A percentile compares a stretch with the other conserved stretches of the same genome.
Conservation (phyloP, 306 rosid species). For the Senna tora region DNA sequence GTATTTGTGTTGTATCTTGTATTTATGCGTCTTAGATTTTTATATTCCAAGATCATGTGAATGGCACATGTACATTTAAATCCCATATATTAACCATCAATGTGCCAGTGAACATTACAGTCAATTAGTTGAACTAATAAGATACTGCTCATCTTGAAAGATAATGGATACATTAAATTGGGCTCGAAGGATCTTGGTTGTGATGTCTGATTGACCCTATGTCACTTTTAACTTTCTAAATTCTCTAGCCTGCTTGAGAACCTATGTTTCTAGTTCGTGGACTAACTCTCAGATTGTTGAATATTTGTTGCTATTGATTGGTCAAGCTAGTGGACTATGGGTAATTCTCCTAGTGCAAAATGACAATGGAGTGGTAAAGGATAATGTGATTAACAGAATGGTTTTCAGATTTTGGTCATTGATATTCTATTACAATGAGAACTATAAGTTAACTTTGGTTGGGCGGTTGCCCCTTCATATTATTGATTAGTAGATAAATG, state of each 20-base stretch:
- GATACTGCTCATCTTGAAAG: neutral
- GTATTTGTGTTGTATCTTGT: too few relatives aligned
- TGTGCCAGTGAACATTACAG: neutral
- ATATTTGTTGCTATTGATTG: neutral
- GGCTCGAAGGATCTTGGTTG: neutral
- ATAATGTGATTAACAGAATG: too few relatives aligned
- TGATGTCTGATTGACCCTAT: neutral
- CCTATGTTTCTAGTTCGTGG: neutral
- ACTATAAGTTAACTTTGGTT: neutral
- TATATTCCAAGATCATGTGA: neutral
- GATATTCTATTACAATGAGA: neutral
- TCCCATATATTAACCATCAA: neutral
- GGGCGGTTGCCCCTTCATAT: slow-evolving; percentile 3
- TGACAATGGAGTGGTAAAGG: too few relatives aligned
- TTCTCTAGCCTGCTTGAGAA: neutral
- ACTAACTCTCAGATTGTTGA: neutral
- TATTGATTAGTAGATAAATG: neutral
- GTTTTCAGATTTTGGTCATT: too few relatives aligned
- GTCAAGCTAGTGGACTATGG: neutral
- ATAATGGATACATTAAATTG: neutral
- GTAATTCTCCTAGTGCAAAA: too few relatives aligned
- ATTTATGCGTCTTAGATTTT: neutral
- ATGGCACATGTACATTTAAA: neutral
- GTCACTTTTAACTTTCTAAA: neutral
- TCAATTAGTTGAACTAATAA: neutral